A percentile compares a stretch with the other conserved stretches of the same genome.
phyloP scores from a whole-genome alignment of 768 basidiomycete genomes.

The Rubroboletus satanas region DNA sequence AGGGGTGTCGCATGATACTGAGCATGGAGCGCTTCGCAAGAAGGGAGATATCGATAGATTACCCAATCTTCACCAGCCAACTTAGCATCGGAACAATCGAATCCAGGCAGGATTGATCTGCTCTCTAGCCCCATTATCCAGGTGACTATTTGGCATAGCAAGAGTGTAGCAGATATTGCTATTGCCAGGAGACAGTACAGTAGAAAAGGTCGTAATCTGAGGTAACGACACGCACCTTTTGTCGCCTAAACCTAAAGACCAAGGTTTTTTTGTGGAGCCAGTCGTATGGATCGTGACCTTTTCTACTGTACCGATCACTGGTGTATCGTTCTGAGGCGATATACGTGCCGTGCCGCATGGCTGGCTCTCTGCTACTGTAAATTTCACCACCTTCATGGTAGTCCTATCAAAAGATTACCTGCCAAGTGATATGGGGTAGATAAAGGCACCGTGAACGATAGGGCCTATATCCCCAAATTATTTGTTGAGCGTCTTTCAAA shows the following conservation, averaged over 20 bases:
- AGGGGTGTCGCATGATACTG: conserved; percentile 26
- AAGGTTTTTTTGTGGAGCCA: too few relatives aligned
- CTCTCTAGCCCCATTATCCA: not conserved
- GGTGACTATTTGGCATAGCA: not conserved
- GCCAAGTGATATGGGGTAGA: too few relatives aligned
- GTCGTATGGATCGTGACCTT: too few relatives aligned
- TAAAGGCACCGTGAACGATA: too few relatives aligned
- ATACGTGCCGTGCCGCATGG: too few relatives aligned
- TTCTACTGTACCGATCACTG: not conserved
- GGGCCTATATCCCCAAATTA: too few relatives aligned
- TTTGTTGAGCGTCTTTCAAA: too few relatives aligned
- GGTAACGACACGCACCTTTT: not conserved
- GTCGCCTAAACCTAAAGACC: too few relatives aligned
- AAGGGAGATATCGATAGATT: not conserved
- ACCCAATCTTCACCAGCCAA: conserved; percentile 9
- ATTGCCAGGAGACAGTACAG: not conserved
- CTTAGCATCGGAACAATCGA: not conserved
- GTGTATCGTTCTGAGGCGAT: too few relatives aligned
- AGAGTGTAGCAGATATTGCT: not conserved
- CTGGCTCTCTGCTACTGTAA: not conserved
- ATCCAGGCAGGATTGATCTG: not conserved
- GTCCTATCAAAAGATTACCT: not conserved
- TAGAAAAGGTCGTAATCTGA: not conserved
- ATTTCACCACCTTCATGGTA: not conserved
- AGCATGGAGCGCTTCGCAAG: conserved; percentile 18